Evolutionary conservation across 805 yeast species (phyloP).

Genomic region (Monosporozyma servazzii): DNA sequence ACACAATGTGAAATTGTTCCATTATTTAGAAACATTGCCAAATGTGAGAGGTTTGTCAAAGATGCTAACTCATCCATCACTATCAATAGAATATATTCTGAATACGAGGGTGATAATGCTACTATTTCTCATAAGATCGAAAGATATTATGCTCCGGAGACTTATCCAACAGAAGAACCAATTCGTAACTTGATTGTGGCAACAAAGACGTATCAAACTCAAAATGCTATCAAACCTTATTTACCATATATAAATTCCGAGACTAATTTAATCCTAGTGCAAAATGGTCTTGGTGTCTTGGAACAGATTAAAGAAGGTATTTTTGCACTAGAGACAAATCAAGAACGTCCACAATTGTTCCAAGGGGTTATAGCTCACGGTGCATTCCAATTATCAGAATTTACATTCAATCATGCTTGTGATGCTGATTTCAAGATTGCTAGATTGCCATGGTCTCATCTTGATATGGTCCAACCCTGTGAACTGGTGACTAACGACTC

Average conservation of each 20-base stretch:
- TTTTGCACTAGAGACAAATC: conserved; percentile 40
- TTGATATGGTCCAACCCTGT: conserved; percentile 16
- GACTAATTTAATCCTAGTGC: conserved; percentile 63
- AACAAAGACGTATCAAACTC: conserved; percentile 73
- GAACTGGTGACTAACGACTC: conserved; percentile 9
- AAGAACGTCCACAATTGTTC: conserved; percentile 46
- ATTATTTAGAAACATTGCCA: conserved; percentile 23
- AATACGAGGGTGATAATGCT: conserved; percentile 12
- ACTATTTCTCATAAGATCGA: conserved; percentile 6
- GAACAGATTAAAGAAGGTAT: conserved; percentile 43
- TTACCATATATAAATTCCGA: conserved; percentile 38
- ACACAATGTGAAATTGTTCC: conserved; percentile 23
- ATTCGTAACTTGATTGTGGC: conserved; percentile 58
- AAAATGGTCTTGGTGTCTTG: conserved; percentile 83
- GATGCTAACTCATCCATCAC: conserved; percentile 14
- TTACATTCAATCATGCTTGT: conserved; percentile 53
- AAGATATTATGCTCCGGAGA: conserved; percentile 18
- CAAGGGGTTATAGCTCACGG: conserved; percentile 85
- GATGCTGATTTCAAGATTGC: conserved; percentile 54
- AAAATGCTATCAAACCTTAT: conserved; percentile 49
- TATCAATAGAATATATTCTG: conserved; percentile 14
- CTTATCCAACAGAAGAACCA: conserved; percentile 12
- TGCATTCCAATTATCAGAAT: conserved; percentile 44
- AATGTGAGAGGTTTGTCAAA: conserved; percentile 17
- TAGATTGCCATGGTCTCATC: conserved; percentile 36